Base-by-base conservation (phyloP, 2,329 filamentous ascomycete genomes). In the Cladorrhinum sp. region DNA sequence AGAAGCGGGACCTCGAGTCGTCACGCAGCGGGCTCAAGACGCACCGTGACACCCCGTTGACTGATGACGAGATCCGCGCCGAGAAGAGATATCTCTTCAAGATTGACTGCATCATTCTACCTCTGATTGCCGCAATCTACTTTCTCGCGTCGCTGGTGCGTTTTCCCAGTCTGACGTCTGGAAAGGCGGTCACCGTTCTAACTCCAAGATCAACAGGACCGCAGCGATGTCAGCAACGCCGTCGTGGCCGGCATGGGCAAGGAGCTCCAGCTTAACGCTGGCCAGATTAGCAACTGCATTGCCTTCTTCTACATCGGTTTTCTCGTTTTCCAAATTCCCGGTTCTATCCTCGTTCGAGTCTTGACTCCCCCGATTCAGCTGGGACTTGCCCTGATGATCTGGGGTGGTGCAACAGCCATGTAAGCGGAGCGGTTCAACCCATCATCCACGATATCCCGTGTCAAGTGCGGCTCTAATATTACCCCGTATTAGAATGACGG, bases 231-330 rank as follows among this genome's bases (percentile, higher is more conserved):
- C 9, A 57, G 60, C 18, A 63, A 65, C 23, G 61, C 62, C 18
- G 57, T 52, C 23, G 54, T 62, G 7, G 62, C 62, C 20, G 59
- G 62, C 18, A 64, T 64, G 59, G 57, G 57, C 18, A 20, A 48
- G 2, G 59, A 64, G 7, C 54, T 64, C 2, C 33, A 46, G 30
- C 24, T 64, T 16, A 54, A 55, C 23, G 33, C 59, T 1, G 51
- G 24, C 14, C 46, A 62, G 49, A 53, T 59, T 30, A 57, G 50
- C 28, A 53, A 62, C 49, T 56, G 42, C 24, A 33, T 58, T 1
- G 57, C 51, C 48, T 57, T 64, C 20, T 64, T 64, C 49, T 58
- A 59, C 48, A 58, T 64, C 30, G 62, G 62, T 16, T 64, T 59
- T 53, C 33, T 64, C 9, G 24, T 54, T 14, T 59, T 58, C 39